Conservation (phyloP, 2,329 filamentous ascomycete species). For the Aspergillus costaricaensis region DNA sequence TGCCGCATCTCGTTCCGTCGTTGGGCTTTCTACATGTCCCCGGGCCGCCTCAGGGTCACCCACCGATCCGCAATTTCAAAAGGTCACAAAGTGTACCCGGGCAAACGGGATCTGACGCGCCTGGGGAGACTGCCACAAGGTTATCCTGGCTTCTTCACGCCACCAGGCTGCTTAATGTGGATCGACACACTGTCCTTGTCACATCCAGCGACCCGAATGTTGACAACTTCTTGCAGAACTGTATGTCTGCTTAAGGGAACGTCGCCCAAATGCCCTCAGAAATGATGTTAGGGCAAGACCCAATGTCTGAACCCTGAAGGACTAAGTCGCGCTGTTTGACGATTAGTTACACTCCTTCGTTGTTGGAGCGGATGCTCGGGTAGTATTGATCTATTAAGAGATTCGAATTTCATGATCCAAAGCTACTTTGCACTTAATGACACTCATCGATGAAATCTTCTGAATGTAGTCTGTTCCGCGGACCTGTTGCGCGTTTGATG, state of each 20-base stretch:
- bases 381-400: background rate
- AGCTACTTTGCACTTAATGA: background rate
- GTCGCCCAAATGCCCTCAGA: no score
- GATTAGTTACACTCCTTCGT: background rate
- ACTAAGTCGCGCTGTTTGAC: background rate
- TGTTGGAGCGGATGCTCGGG: background rate
- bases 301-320: background rate
- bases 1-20: background rate
- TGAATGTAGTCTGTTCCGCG: constrained; percentile 5
- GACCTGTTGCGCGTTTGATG: constrained; percentile 2
- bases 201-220: background rate
- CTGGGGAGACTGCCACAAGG: background rate
- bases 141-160: background rate
- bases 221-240: background rate
- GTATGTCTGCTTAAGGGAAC: background rate
- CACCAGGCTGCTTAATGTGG: background rate
- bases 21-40: background rate
- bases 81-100: background rate
- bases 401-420: background rate
- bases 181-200: background rate
- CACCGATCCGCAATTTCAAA: background rate
- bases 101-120: background rate
- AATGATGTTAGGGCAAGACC: background rate
- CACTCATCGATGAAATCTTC: background rate
- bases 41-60: background rate